Evolutionary conservation across 495 filamentous ascomycete genomes (phyloP).

Genomic region (Wilcoxina mikolae): DNA sequence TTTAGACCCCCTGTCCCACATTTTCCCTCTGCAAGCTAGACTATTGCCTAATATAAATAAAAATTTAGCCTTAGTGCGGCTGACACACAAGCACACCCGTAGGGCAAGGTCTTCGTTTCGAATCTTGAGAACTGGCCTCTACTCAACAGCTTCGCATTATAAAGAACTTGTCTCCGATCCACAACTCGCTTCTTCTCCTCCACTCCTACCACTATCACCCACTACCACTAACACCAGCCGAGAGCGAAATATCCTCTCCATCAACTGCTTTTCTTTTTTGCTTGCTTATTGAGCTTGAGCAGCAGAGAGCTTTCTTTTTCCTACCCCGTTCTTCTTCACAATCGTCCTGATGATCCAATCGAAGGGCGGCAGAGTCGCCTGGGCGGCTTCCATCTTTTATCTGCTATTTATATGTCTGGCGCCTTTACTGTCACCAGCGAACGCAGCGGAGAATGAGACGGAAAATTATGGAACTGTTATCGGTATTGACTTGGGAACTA

Average conservation of each 20-base stretch:
- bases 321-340: background rate
- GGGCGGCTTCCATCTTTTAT: constrained; percentile 61
- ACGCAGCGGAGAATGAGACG: constrained; percentile 55
- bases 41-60: background rate
- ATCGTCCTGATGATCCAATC: constrained; percentile 23
- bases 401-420: constrained; percentile 66
- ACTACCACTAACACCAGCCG: background rate
- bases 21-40: background rate
- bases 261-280: background rate
- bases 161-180: constrained; percentile 6
- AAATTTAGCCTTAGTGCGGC: background rate
- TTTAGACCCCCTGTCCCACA: background rate
- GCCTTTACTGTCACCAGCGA: constrained; percentile 57
- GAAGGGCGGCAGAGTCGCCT: constrained; percentile 34
- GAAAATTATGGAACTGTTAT: constrained; percentile 83
- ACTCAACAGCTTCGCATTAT: constrained; percentile 9
- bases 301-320: background rate
- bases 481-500: constrained; percentile 97
- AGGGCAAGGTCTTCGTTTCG: background rate
- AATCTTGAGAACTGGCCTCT: constrained; percentile 17
- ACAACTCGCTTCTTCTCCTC: constrained; percentile 10
- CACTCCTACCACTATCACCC: constrained; percentile 5
- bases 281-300: background rate
- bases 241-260: background rate
- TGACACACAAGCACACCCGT: background rate